These are phyloP conservation scores for Epithemia pelagica DNA, from an alignment of 108 stramenopile genomes.

Conservation along the genomic window DNA sequence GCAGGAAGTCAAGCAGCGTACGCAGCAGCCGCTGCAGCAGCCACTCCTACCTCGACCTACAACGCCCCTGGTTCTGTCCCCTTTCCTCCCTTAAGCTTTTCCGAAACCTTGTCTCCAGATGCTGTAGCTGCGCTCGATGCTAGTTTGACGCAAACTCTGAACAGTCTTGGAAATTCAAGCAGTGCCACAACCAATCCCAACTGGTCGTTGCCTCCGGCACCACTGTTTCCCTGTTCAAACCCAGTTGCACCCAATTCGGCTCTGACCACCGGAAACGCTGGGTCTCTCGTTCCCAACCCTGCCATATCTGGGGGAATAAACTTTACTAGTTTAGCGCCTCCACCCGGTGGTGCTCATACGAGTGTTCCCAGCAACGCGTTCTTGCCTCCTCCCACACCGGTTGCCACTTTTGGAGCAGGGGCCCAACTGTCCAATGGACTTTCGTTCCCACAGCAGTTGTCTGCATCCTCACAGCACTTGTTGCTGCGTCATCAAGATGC, in stretches of 20 bases:
- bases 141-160: conserved; percentile 38
- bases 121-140: conserved; percentile 54
- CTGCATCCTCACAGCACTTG: conserved; percentile 62
- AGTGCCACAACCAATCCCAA: conserved; percentile 23
- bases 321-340: conserved; percentile 42
- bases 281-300: neutral
- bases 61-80: conserved; percentile 41
- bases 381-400: conserved; percentile 54
- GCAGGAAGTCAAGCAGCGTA: conserved; percentile 35
- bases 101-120: conserved; percentile 43
- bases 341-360: conserved; percentile 40
- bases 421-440: neutral
- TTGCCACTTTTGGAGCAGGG: conserved; percentile 5
- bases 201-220: conserved; percentile 36
- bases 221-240: conserved; percentile 18
- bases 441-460: conserved; percentile 51
- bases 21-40: conserved; percentile 29
- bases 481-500: conserved; percentile 81
- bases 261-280: neutral
- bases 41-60: conserved; percentile 29
- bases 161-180: neutral
- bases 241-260: neutral
- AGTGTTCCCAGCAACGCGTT: conserved; percentile 44
- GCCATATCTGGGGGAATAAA: conserved; percentile 36
- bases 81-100: conserved; percentile 50